Evolutionary conservation across 2,329 filamentous ascomycete genomes (phyloP).

Genomic region (Fusarium cicatricum): DNA sequence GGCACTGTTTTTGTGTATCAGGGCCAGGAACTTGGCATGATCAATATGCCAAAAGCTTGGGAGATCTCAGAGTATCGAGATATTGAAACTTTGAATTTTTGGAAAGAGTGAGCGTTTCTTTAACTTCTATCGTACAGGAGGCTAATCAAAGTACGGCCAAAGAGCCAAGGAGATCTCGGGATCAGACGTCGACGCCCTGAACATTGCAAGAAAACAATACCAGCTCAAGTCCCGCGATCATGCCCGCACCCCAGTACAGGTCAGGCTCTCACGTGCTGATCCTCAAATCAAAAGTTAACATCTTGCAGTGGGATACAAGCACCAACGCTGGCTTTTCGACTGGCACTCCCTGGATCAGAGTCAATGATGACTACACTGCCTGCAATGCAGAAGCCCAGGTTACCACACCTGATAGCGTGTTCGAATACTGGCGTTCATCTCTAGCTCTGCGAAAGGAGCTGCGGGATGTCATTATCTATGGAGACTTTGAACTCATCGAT

Average conservation of each 20-base stretch:
- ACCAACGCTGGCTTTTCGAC: slow-evolving; percentile 26
- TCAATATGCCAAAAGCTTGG: slow-evolving; percentile 61
- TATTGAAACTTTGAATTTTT: slow-evolving; percentile 28
- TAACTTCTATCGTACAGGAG: rapidly evolving
- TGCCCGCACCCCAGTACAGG: slow-evolving; percentile 25
- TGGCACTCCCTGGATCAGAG: slow-evolving; percentile 25
- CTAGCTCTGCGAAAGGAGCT: slow-evolving; percentile 15
- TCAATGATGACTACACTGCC: slow-evolving; percentile 27
- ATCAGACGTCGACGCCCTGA: not conserved
- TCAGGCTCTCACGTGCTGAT: not conserved
- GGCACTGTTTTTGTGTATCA: slow-evolving; percentile 69
- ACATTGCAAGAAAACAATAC: slow-evolving; percentile 24
- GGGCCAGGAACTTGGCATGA: slow-evolving; percentile 68
- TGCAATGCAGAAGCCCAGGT: slow-evolving; percentile 26
- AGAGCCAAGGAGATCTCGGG: slow-evolving; percentile 11
- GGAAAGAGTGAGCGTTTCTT: slow-evolving; percentile 21
- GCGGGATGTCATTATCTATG: slow-evolving; percentile 17
- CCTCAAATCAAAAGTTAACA: not conserved
- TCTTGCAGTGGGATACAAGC: slow-evolving; percentile 18
- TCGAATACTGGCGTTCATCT: slow-evolving; percentile 24
- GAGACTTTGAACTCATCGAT: slow-evolving; percentile 28
- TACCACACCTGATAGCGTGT: slow-evolving; percentile 5
- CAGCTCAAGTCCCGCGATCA: slow-evolving; percentile 29
- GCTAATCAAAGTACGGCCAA: not conserved
- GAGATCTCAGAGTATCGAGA: slow-evolving; percentile 53